Evolutionary conservation across 352 stramenopile genomes (phyloP).

Genomic region (Globisporangium polare): DNA sequence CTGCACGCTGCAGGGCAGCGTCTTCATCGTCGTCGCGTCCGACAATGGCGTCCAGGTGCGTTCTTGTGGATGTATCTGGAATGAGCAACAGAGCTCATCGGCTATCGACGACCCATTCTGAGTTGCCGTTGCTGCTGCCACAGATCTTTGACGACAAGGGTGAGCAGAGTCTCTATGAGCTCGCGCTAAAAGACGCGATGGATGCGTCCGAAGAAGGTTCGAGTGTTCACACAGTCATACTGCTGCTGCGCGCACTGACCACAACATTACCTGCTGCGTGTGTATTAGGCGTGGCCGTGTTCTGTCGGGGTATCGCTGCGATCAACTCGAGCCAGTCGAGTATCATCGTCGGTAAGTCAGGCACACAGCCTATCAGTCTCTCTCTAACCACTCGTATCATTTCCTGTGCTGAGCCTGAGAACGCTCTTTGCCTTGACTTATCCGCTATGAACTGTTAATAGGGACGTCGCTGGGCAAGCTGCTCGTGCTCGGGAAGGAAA

Average conservation of each 20-base stretch:
- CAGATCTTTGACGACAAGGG: conserved; percentile 65
- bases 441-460: conserved; percentile 7
- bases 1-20: conserved; percentile 35
- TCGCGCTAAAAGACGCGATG: conserved; percentile 51
- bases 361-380: background rate
- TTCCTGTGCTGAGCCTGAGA: background rate
- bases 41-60: conserved; percentile 54
- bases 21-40: conserved; percentile 61
- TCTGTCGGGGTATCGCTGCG: conserved; percentile 60
- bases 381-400: background rate
- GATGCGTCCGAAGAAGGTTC: conserved; percentile 45
- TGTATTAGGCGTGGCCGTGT: conserved; percentile 35
- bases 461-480: conserved; percentile 56
- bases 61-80: background rate
- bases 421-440: too few relatives aligned
- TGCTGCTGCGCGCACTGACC: too few relatives aligned
- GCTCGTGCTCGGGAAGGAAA: conserved; percentile 53
- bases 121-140: background rate
- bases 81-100: background rate
- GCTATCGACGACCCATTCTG: background rate
- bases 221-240: too few relatives aligned
- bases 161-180: conserved; percentile 48
- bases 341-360: conserved; percentile 49
- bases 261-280: too few relatives aligned
- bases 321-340: conserved; percentile 41